Percentiles rank a stretch among this genome's conserved stretches.
Conservation (phyloP, 208 protist genomes). For the Leishmania mexicana region DNA sequence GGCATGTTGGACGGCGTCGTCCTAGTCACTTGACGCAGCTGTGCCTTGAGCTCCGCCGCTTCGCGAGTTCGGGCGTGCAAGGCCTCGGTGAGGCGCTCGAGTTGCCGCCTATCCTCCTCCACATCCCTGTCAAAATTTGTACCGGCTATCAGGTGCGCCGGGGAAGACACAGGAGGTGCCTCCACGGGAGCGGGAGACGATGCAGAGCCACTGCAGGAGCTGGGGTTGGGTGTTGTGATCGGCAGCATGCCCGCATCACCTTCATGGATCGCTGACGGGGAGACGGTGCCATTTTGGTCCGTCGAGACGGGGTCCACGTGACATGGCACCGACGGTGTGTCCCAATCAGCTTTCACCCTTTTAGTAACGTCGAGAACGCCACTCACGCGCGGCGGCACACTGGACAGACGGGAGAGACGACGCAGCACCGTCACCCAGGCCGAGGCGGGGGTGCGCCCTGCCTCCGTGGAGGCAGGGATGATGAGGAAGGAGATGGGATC, state of each 20-base stretch:
- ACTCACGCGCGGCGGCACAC: background rate
- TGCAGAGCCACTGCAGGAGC: background rate
- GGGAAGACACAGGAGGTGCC: background rate
- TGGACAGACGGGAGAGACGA: background rate
- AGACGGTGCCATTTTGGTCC: background rate
- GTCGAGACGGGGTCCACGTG: background rate
- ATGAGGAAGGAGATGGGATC: background rate
- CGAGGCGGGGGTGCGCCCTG: background rate
- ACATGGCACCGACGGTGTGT: background rate
- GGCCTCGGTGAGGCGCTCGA: slow-evolving; percentile 6
- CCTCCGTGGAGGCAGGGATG: background rate
- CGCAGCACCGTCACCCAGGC: slow-evolving; percentile 16
- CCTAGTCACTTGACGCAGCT: background rate
- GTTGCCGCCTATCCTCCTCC: slow-evolving; percentile 1
- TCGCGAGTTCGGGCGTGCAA: slow-evolving; percentile 17
- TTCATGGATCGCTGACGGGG: background rate
- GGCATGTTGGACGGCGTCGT: background rate
- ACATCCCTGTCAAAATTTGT: background rate
- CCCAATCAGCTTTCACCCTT: background rate
- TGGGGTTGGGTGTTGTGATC: background rate
- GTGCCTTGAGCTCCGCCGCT: slow-evolving; percentile 10
- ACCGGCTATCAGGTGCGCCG: background rate
- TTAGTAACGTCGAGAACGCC: background rate
- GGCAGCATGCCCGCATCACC: background rate
- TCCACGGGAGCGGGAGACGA: background rate